Conservation (phyloP, 2,329 filamentous ascomycete species). For the Plectosphaerella plurivora region DNA sequence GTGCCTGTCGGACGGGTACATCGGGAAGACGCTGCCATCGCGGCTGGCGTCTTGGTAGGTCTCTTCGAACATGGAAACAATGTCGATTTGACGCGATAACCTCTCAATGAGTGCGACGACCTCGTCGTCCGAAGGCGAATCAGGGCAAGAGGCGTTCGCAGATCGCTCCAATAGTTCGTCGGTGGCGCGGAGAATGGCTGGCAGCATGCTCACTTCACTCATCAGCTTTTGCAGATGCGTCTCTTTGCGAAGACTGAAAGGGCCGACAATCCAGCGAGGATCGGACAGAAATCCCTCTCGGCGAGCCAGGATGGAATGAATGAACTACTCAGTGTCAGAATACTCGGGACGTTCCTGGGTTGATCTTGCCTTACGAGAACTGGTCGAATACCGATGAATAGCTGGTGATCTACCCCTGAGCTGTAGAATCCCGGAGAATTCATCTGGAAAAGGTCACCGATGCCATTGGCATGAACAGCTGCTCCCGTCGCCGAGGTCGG, state of each 20-base stretch:
- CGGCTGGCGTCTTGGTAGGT: constrained; percentile 5
- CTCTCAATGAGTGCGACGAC: too few relatives aligned
- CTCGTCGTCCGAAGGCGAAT: neutral
- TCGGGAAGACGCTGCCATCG: neutral
- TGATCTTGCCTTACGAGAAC: constrained; percentile 22
- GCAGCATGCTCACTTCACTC: constrained; percentile 20
- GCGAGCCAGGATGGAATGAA: constrained; percentile 21
- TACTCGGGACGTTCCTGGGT: neutral
- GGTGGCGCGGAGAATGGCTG: constrained; percentile 18
- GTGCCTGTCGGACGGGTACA: neutral
- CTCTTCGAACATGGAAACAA: constrained; percentile 3
- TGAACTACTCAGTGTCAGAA: constrained; percentile 16
- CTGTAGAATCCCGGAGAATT: constrained; percentile 22
- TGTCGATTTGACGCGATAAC: neutral
- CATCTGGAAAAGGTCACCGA: constrained; percentile 25
- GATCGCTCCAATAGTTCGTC: constrained; percentile 8
- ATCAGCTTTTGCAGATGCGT: constrained; percentile 27
- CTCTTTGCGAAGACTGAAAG: constrained; percentile 19
- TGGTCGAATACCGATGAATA: constrained; percentile 35
- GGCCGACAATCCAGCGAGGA: constrained; percentile 22
- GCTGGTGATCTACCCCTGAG: constrained; percentile 25
- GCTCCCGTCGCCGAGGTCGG: constrained; percentile 19
- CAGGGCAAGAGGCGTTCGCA: neutral
- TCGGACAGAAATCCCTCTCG: constrained; percentile 23
- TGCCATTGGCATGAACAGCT: constrained; percentile 26